These are phyloP conservation scores for Solanum piurae DNA, from an alignment of 257 asterid species.

Conservation along the genomic window DNA sequence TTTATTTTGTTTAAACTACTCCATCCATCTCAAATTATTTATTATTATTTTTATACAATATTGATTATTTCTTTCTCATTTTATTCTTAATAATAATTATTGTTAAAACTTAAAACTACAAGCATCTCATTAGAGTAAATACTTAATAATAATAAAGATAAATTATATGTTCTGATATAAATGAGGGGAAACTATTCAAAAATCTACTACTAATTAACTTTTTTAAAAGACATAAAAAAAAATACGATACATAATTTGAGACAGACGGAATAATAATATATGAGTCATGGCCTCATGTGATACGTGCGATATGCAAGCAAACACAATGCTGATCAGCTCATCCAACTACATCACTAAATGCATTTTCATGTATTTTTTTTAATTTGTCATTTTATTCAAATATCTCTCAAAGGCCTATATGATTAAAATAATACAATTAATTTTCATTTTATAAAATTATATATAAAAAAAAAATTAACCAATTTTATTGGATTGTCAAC, in stretches of 20 bases:
- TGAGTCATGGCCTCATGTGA: background rate
- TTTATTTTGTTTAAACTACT: background rate
- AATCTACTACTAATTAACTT: too few species aligned
- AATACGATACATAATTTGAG: background rate
- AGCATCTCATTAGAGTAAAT: background rate
- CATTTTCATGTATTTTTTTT: background rate
- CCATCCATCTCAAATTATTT: background rate
- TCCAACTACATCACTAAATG: background rate
- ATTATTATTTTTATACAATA: background rate
- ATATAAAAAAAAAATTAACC: too few species aligned
- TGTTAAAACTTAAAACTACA: background rate
- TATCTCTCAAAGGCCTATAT: background rate
- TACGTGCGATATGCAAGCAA: background rate
- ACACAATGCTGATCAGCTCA: background rate
- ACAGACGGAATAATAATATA: accelerated
- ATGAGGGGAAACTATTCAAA: too few species aligned
- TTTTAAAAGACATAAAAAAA: background rate
- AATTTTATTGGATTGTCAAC: background rate
- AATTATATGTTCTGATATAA: too few species aligned
- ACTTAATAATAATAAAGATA: too few species aligned
- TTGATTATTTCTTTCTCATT: background rate
- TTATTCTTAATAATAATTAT: background rate
- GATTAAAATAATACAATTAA: background rate
- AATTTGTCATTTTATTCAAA: background rate
- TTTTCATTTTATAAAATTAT: background rate